Conservation (phyloP, 805 yeast genomes). For the Ascoidea rubescens region DNA sequence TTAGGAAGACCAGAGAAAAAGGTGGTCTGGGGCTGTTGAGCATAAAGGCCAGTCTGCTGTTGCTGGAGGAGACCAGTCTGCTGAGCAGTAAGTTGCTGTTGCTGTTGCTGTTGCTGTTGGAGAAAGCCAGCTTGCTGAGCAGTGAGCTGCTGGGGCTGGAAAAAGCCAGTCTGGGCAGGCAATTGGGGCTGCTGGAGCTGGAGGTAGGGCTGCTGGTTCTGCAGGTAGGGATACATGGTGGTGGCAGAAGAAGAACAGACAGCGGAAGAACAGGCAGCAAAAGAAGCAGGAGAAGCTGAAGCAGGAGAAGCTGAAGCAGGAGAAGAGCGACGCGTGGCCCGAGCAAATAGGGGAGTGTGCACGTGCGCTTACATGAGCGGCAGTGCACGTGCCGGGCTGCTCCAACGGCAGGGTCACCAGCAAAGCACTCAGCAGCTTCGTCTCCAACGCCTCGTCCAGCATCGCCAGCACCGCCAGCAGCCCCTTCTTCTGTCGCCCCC, state of each 20-base stretch:
- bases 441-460: neutral
- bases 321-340: no score
- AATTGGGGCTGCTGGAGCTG: conserved; percentile 12
- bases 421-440: no score
- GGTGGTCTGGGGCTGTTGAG: neutral
- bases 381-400: no score
- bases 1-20: neutral
- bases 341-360: no score
- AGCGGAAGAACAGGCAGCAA: neutral
- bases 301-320: no score
- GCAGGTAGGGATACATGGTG: conserved; percentile 5
- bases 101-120: conserved; percentile 13
- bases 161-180: conserved; percentile 19
- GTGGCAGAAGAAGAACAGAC: conserved; percentile 9
- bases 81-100: neutral
- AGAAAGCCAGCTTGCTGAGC: conserved; percentile 19
- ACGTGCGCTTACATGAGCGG: no score
- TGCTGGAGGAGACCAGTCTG: neutral
- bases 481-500: neutral
- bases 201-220: conserved; percentile 10
- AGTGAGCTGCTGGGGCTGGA: conserved; percentile 11
- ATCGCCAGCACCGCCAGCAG: neutral
- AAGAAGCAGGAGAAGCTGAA: no score
- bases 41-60: conserved; percentile 3
- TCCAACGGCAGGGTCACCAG: no score